Evolutionary conservation across 495 filamentous ascomycete genomes (phyloP).

Genomic region (Aspergillus campestris): DNA sequence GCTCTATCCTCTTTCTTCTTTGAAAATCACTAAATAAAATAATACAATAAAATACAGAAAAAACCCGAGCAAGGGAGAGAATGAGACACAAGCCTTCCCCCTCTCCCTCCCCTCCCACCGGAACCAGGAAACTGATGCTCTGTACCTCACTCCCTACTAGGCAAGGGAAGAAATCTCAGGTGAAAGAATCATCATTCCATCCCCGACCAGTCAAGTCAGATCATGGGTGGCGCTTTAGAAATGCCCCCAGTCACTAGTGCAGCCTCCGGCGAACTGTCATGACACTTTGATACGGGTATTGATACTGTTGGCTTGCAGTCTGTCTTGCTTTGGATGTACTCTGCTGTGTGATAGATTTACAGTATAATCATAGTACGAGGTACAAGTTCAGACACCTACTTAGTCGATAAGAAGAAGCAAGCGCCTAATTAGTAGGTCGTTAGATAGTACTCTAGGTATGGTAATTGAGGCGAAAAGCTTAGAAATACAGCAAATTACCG

Average conservation of each 20-base stretch:
- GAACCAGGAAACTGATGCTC: too few species aligned
- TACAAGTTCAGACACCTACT: too few species aligned
- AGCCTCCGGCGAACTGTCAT: conserved; percentile 6
- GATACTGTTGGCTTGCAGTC: background rate
- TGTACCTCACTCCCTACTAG: too few species aligned
- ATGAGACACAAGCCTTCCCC: too few species aligned
- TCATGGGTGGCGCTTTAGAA: background rate
- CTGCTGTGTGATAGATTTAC: conserved; percentile 1
- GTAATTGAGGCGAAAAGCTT: background rate
- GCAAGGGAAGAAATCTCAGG: background rate
- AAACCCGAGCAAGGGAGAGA: background rate
- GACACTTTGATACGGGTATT: background rate
- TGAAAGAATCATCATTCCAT: background rate
- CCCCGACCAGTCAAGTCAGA: background rate
- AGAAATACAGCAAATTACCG: conserved; percentile 3
- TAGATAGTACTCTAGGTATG: background rate
- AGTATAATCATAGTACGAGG: too few species aligned
- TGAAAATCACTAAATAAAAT: background rate
- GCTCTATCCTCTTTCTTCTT: background rate
- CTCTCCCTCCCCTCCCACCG: too few species aligned
- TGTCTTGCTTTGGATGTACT: background rate
- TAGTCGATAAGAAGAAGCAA: background rate
- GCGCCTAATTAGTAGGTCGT: background rate
- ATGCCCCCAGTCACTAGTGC: conserved; percentile 6
- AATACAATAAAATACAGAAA: background rate